Evolutionary conservation across 139 green algal genomes (phyloP).

Genomic region (Chlorella ohadii): DNA sequence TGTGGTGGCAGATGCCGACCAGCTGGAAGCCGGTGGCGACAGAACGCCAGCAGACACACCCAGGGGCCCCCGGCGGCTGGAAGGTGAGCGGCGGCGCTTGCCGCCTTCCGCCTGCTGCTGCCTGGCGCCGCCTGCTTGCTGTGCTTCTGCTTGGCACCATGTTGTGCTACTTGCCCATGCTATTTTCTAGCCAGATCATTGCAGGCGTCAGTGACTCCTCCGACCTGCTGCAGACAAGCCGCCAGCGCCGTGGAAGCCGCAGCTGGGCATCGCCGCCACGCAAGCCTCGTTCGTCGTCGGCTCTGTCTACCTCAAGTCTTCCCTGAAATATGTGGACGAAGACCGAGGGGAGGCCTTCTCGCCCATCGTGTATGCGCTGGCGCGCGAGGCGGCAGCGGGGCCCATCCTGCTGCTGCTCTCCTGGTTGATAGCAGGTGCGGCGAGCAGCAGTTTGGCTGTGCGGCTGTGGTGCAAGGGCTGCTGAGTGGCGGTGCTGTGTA

Average conservation of each 20-base stretch:
- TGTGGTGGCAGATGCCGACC: background rate
- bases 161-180: too few relatives aligned
- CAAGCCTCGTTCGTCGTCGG: slow-evolving; percentile 68
- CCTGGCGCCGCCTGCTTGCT: background rate
- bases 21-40: background rate
- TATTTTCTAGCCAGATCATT: too few relatives aligned
- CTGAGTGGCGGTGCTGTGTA: too few relatives aligned
- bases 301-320: slow-evolving; percentile 63
- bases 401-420: slow-evolving; percentile 60
- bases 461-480: background rate
- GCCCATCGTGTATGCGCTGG: slow-evolving; percentile 67
- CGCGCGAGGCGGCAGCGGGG: slow-evolving; percentile 50
- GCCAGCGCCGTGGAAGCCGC: slow-evolving; percentile 51
- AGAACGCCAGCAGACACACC: background rate
- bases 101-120: background rate
- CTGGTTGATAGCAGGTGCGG: slow-evolving; percentile 35
- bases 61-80: background rate
- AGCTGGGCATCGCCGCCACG: slow-evolving; percentile 53
- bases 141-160: too few relatives aligned
- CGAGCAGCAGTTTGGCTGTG: background rate
- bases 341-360: slow-evolving; percentile 46
- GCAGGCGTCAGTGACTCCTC: too few relatives aligned
- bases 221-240: background rate
- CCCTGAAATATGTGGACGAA: slow-evolving; percentile 40
- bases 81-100: background rate